Conservation (phyloP, 768 basidiomycete genomes). For the Boletus vermiculosoides region DNA sequence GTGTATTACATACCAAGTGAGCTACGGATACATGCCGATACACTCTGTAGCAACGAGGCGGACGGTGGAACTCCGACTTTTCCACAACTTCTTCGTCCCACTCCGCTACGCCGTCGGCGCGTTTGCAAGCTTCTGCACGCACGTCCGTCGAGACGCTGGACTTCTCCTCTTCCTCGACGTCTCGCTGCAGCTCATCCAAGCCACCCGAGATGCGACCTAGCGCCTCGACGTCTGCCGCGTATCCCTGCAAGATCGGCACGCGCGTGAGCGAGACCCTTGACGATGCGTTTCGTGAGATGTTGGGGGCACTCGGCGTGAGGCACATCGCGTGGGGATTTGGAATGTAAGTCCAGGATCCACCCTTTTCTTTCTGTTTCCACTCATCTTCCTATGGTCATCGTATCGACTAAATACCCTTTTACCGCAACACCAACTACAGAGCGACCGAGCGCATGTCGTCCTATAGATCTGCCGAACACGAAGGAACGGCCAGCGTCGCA, state of each 20-base stretch:
- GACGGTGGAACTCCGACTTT: too few species aligned
- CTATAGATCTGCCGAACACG: conserved; percentile 89
- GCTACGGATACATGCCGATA: too few species aligned
- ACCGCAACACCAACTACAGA: conserved; percentile 36
- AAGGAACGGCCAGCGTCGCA: conserved; percentile 79
- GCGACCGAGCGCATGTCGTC: conserved; percentile 86
- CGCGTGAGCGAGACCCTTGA: conserved; percentile 92
- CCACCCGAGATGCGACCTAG: conserved; percentile 87
- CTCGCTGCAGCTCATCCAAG: conserved; percentile 89
- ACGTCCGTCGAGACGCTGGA: conserved; percentile 54
- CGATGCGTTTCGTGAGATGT: conserved; percentile 84
- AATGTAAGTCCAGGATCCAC: conserved; percentile 44
- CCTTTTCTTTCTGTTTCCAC: background rate
- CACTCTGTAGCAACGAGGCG: too few species aligned
- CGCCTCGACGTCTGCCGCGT: conserved; percentile 85
- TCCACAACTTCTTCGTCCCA: too few species aligned
- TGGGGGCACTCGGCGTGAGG: conserved; percentile 71
- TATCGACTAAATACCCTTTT: background rate
- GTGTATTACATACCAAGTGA: too few species aligned
- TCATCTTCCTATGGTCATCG: background rate
- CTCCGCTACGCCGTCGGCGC: too few species aligned
- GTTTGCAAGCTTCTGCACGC: conserved; percentile 13
- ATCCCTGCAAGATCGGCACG: conserved; percentile 84
- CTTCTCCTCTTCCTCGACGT: conserved; percentile 87
- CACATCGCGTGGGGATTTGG: conserved; percentile 83